Percentiles rank a stretch among this genome's conserved stretches.
Conservation (phyloP, 2,329 filamentous ascomycete genomes). For the Fusarium sp. region DNA sequence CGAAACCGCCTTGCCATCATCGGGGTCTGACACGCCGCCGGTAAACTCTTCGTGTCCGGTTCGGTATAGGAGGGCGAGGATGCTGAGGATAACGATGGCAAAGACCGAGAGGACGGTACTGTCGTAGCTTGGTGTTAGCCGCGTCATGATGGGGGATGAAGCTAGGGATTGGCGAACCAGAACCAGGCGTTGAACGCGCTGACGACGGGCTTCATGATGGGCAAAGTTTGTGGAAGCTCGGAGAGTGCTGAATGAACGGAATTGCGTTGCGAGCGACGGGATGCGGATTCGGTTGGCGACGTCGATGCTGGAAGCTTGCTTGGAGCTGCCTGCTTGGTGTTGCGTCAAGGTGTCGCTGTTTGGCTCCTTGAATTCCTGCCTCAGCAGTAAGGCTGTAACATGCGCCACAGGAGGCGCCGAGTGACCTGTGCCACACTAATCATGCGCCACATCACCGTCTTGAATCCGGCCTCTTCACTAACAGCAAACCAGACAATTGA, state of each 20-base stretch:
- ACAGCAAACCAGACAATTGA: background rate
- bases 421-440: background rate
- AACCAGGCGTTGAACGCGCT: constrained; percentile 93
- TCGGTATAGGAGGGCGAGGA: constrained; percentile 75
- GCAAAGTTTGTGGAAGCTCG: constrained; percentile 2
- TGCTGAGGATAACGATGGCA: constrained; percentile 69
- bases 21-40: constrained; percentile 73
- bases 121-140: constrained; percentile 37
- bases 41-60: constrained; percentile 83
- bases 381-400: constrained; percentile 40
- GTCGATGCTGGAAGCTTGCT: constrained; percentile 35
- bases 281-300: constrained; percentile 20
- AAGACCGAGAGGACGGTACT: constrained; percentile 77
- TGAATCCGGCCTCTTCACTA: background rate
- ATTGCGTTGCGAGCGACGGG: constrained; percentile 1
- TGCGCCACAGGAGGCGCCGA: constrained; percentile 24
- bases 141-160: constrained; percentile 22
- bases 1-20: constrained; percentile 79
- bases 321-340: constrained; percentile 33
- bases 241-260: background rate
- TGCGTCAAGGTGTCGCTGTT: constrained; percentile 33
- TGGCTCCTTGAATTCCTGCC: constrained; percentile 39
- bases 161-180: constrained; percentile 68
- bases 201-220: constrained; percentile 91
- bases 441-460: constrained; percentile 12